Evolutionary conservation across 169 alveolate species (phyloP), one percentile per base, ranked within the genome.

Genomic region (Eimeria maxima): DNA sequence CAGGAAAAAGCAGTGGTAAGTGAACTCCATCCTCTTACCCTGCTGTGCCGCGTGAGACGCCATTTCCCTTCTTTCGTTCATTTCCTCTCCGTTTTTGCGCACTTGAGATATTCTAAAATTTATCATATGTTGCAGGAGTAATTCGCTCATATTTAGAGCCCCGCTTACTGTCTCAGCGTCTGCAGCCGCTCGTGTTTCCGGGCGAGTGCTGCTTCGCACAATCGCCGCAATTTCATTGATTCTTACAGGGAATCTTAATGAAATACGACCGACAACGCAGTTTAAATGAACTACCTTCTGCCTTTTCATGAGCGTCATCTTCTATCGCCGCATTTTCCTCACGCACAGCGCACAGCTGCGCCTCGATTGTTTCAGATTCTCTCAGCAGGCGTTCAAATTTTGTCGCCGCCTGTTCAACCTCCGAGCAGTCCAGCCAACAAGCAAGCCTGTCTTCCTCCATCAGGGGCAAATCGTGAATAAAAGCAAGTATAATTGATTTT

Each of bases 181-280:
- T 20, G 89, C n/a, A 78, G 55, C 47, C 65, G 89, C 14, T 78
- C 67, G 45, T 78, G 89, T 22, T 42, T 33, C 67, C 29, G 33
- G 6, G 89, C 44, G 24, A 78, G 89, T 20, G 89, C 47, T 14
- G 65, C 47, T 42, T 44, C 89, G 14, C 67, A 78, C 7, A 60
- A n/a, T 14, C 65, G 60, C 16, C 63, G 22, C 55, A 47, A 0
- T 29, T 18, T 3, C 60, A 27, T 42, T 4, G 67, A 16, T 42
- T 47, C 47, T 60, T 5, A 47, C 2, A 42, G 44, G n/a, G 33
- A 20, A 44, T 11, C 67, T 11, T 20, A 18, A 5, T 14, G 55
- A 78, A 78, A 13, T 27, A 22, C 38, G 38, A 73, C 44, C 0
- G 42, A 47, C 18, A 42, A 42, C 44, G 42, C 45, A 74, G 20